Percentiles rank a stretch among this genome's conserved stretches.
Evolutionary conservation across 2,329 filamentous ascomycete species (phyloP).

Genomic region (Mycogone perniciosa): DNA sequence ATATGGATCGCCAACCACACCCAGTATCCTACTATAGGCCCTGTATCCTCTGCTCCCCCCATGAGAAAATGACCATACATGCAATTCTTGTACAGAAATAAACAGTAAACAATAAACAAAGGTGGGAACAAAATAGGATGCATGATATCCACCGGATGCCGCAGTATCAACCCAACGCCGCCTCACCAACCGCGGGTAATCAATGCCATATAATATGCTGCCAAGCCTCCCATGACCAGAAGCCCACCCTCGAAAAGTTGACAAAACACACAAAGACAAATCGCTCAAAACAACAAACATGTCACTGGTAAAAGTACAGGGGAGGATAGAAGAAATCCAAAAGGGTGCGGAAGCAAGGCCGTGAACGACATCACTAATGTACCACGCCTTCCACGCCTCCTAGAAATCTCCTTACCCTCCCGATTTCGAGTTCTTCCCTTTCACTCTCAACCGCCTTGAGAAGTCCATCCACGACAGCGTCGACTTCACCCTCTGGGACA

Average conservation of each 20-base stretch:
- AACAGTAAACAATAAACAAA: not conserved
- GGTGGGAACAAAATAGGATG: no score
- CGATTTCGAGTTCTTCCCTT: slow-evolving; percentile 66
- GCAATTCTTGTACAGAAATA: not conserved
- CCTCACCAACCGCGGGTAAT: not conserved
- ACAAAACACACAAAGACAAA: not conserved
- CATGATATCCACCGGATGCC: not conserved
- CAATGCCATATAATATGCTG: not conserved
- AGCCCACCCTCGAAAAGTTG: not conserved
- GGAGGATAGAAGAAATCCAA: not conserved
- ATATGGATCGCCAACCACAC: not conserved
- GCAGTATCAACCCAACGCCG: not conserved
- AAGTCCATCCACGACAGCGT: slow-evolving; percentile 70
- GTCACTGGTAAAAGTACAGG: not conserved
- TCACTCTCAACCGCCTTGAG: slow-evolving; percentile 89
- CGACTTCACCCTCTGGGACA: slow-evolving; percentile 71
- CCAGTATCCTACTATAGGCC: not conserved
- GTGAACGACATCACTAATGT: slow-evolving; percentile 26
- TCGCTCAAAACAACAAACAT: not conserved
- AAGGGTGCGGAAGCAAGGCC: not conserved
- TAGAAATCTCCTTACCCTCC: slow-evolving; percentile 70
- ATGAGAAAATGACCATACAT: not conserved
- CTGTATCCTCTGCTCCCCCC: not conserved
- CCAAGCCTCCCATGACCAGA: no score
- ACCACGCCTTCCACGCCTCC: slow-evolving; percentile 65